Percentiles rank a stretch among this genome's conserved stretches.
phyloP scores from a whole-genome alignment of 352 stramenopile species.

The Proteromonas lacertae region DNA sequence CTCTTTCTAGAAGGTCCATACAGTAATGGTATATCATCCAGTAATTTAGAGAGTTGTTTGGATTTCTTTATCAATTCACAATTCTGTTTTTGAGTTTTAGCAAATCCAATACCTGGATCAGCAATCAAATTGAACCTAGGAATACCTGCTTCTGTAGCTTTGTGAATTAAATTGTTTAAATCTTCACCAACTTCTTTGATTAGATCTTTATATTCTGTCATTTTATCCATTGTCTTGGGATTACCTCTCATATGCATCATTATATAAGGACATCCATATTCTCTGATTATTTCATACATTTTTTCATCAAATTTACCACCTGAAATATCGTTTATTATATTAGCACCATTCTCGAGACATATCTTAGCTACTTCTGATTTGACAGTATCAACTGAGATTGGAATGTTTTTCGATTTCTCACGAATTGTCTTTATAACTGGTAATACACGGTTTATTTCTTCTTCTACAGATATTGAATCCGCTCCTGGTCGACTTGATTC shows the following conservation, averaged over 20 bases:
- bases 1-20: constrained; percentile 73
- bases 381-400: constrained; percentile 84
- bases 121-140: constrained; percentile 66
- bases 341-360: constrained; percentile 54
- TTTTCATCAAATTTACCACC: constrained; percentile 44
- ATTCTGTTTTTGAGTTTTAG: constrained; percentile 17
- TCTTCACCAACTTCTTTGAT: constrained; percentile 36
- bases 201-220: constrained; percentile 32
- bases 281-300: constrained; percentile 50
- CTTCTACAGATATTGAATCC: constrained; percentile 27
- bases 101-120: constrained; percentile 88
- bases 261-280: constrained; percentile 37
- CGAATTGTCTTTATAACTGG: constrained; percentile 62
- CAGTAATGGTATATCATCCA: constrained; percentile 20
- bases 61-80: constrained; percentile 14
- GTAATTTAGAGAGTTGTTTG: constrained; percentile 38
- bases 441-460: constrained; percentile 56
- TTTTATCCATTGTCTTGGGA: constrained; percentile 60
- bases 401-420: constrained; percentile 11
- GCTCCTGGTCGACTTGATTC: constrained; percentile 90
- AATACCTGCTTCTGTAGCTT: constrained; percentile 38
- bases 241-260: constrained; percentile 90
- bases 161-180: constrained; percentile 25
- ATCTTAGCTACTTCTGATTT: constrained; percentile 44
- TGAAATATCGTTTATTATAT: constrained; percentile 89